Conservation (phyloP, 2,329 filamentous ascomycete species). For the Stenocarpella maydis region DNA sequence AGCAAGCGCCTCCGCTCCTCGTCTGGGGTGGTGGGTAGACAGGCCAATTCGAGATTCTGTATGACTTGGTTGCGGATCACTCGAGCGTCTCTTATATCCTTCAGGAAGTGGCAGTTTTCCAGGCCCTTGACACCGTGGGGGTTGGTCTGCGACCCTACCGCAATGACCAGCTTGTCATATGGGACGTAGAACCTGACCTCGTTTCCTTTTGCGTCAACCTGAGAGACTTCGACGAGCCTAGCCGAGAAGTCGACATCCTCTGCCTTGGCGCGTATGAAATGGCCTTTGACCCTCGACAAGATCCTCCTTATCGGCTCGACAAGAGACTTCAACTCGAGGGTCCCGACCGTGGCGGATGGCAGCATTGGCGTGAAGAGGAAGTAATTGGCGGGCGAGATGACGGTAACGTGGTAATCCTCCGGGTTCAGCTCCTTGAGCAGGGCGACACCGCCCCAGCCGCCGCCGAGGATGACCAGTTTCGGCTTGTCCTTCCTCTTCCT, state of each 20-base stretch:
- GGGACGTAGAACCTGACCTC: slow-evolving; percentile 88
- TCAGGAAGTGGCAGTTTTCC: slow-evolving; percentile 93
- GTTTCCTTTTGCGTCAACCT: slow-evolving; percentile 74
- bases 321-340: slow-evolving; percentile 86
- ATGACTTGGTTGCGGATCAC: slow-evolving; percentile 89
- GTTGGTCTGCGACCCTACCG: slow-evolving; percentile 91
- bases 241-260: slow-evolving; percentile 91
- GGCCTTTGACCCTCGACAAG: slow-evolving; percentile 77
- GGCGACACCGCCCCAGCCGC: slow-evolving; percentile 94
- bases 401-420: slow-evolving; percentile 93
- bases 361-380: slow-evolving; percentile 99
- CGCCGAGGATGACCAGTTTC: slow-evolving; percentile 88
- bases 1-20: slow-evolving; percentile 86
- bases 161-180: slow-evolving; percentile 95
- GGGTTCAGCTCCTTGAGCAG: slow-evolving; percentile 89
- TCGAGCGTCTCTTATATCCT: slow-evolving; percentile 92
- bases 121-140: slow-evolving; percentile 95
- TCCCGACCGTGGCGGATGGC: slow-evolving; percentile 95
- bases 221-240: slow-evolving; percentile 87
- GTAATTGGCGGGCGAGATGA: slow-evolving; percentile 94
- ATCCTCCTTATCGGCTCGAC: slow-evolving; percentile 94
- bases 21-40: slow-evolving; percentile 89
- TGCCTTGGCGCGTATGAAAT: slow-evolving; percentile 88
- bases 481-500: slow-evolving; percentile 84
- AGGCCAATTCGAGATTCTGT: slow-evolving; percentile 88